Conservation (phyloP, 176 grass and related monocot genomes). For the Carex scoparia region DNA sequence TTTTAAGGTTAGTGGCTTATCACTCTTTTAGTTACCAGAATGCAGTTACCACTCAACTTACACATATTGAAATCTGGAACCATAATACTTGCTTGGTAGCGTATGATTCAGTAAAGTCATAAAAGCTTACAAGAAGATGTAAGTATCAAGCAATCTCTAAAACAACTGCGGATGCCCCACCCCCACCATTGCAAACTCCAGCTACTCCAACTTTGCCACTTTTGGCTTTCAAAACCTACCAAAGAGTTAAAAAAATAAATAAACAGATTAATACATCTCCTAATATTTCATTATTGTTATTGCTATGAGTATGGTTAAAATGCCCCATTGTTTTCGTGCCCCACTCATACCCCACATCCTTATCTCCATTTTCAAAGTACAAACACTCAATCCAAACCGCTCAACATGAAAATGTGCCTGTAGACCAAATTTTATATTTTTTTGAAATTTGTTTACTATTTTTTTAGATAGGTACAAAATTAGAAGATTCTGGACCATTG, state of each 20-base stretch:
- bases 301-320: no score
- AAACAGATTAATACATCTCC: neutral
- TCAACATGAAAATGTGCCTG: no score
- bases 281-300: neutral
- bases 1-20: neutral
- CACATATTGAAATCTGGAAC: neutral
- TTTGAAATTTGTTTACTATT: no score
- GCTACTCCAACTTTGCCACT: conserved; percentile 69
- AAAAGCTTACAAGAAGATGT: conserved; percentile 3
- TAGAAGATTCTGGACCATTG: no score
- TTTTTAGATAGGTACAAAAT: no score
- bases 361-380: no score
- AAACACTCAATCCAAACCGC: no score
- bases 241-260: neutral
- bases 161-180: conserved; percentile 80
- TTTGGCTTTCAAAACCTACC: conserved; percentile 66
- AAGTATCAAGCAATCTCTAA: conserved; percentile 45
- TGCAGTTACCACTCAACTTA: neutral
- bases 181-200: conserved; percentile 90
- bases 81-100: neutral
- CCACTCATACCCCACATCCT: no score
- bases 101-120: neutral
- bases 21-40: neutral
- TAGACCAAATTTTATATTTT: no score
- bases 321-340: no score